Base-by-base conservation (phyloP, 2,329 filamentous ascomycete genomes). In the Gaeumannomyces tritici region DNA sequence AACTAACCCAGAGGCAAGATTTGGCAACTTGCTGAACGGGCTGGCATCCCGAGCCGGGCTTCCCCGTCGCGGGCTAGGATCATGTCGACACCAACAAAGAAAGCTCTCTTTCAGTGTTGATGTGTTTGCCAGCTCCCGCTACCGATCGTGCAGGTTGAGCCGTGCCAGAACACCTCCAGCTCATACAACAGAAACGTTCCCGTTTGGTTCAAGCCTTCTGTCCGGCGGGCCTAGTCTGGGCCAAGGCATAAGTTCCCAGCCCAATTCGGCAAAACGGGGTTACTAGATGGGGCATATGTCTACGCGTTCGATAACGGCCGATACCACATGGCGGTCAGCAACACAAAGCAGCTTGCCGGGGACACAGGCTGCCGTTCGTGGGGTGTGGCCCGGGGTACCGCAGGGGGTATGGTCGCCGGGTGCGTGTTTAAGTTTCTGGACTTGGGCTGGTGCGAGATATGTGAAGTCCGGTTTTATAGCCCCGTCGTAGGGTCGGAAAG, bases 191-290 rank as follows among this genome's bases (percentile, higher is more conserved):
- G 75, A 1, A 79, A 83, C 2, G 69, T 76, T 0, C 85, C 85
- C 0, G 75, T 81, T 12, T 83, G 79, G 66, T 80, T 83, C 63
- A 76, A 82, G 56, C 82, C 1, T 72, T 80, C 55, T 81, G 87
- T 68, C 80, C 76, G 0, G 80, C 79, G 0, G 84, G 87, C 65
- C 73, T 87, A 1, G 72, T 85, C 28, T 75, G 78, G 0, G 68
- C 76, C 8, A 84, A 84, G 64, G 65, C 35, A 64, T 51, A 51
- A 24, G 42, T 4, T 47, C 9, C 29, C 29, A 31, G 29, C 29
- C 9, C 29, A n/a, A n/a, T n/a, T n/a, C n/a, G n/a, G n/a, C n/a
- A n/a, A n/a, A n/a, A n/a, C n/a, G n/a, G n/a, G n/a, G n/a, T n/a
- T n/a, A n/a, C n/a, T n/a, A n/a, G n/a, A n/a, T n/a, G n/a, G n/a